Base-by-base conservation (phyloP, 2,329 filamentous ascomycete species). In the Cladosporium phlei region DNA sequence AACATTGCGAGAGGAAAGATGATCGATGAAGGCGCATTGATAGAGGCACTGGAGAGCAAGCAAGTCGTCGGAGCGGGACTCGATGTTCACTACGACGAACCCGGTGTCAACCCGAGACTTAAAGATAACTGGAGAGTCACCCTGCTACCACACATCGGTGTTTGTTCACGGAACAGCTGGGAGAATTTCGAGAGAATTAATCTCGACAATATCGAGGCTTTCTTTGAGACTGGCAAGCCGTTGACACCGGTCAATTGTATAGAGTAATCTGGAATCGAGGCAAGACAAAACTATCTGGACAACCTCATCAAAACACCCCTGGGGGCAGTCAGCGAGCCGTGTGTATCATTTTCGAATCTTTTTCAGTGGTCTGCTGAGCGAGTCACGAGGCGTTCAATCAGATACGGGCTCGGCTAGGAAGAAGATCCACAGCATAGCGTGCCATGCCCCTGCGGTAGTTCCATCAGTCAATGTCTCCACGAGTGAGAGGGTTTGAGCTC, bases 11-110 rank as follows among this genome's bases (percentile, higher is more conserved):
- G 78, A 43, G 78, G 78, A 2, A 72, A 72, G 8, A 65, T 80
- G 40, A 75, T 80, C 27, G 74, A 81, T 51, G 78, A 80, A 59
- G 69, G 65, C 1, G 77, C 76, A 2, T 60, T 81, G 22, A 76
- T 75, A 0, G 67, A 69, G 6, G 75, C 75, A 7, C 59, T 81
- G 16, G 71, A 78, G 25, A 70, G 67, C 2, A 75, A 75, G 5
- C 76, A 76, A 45, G 71, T 81, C 7, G 73, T 70, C 46, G 72
- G 74, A 3, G 74, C 69, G 0, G 78, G 77, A 1, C 57, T 81
- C 24, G 78, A 81, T 51, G 77, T 81, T 5, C 80, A 73, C 45
- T 76, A 80, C 57, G 67, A 74, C 38, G 78, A 81, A 61, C 75
- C 74, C 17, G 73, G 69, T 53, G 70, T 75, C 35, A 70, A 81